Evolutionary conservation across 2,329 filamentous ascomycete species (phyloP).

Genomic region (Exserohilum turcica): DNA sequence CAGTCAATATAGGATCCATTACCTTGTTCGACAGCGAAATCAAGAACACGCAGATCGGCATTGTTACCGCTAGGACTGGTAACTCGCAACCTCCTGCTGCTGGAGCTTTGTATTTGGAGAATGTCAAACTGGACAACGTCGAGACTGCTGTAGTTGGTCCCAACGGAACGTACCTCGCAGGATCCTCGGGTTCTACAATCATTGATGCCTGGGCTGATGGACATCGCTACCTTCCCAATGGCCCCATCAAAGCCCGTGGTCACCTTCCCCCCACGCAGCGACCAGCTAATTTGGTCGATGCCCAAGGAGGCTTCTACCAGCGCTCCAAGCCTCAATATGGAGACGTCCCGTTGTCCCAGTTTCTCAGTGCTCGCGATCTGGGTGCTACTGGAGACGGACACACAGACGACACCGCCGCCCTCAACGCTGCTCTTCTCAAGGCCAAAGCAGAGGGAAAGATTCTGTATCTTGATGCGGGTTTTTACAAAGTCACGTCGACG

Average conservation of each 20-base stretch:
- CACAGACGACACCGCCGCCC: conserved; percentile 79
- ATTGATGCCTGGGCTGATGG: conserved; percentile 43
- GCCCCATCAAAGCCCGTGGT: conserved; percentile 53
- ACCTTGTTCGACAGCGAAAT: conserved; percentile 63
- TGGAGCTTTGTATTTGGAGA: conserved; percentile 62
- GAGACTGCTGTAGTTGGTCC: conserved; percentile 31
- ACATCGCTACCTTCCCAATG: conserved; percentile 40
- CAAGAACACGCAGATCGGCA: conserved; percentile 55
- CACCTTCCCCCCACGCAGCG: conserved; percentile 52
- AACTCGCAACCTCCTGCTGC: conserved; percentile 52
- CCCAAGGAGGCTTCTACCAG: conserved; percentile 55
- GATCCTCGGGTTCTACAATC: conserved; percentile 25
- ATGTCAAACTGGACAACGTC: conserved; percentile 62
- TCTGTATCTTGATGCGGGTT: conserved; percentile 63
- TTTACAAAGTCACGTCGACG: conserved; percentile 60
- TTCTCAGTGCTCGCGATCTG: conserved; percentile 57
- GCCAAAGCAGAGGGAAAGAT: conserved; percentile 60
- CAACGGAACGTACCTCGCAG: conserved; percentile 33
- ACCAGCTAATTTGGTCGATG: conserved; percentile 49
- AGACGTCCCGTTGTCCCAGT: conserved; percentile 61
- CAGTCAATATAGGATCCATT: conserved; percentile 59
- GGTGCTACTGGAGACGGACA: conserved; percentile 80
- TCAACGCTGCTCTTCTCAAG: conserved; percentile 74
- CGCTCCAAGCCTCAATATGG: conserved; percentile 57
- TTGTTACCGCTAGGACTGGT: conserved; percentile 55